Conservation (phyloP, 805 yeast species). For the Teunomyces gatunensis region DNA sequence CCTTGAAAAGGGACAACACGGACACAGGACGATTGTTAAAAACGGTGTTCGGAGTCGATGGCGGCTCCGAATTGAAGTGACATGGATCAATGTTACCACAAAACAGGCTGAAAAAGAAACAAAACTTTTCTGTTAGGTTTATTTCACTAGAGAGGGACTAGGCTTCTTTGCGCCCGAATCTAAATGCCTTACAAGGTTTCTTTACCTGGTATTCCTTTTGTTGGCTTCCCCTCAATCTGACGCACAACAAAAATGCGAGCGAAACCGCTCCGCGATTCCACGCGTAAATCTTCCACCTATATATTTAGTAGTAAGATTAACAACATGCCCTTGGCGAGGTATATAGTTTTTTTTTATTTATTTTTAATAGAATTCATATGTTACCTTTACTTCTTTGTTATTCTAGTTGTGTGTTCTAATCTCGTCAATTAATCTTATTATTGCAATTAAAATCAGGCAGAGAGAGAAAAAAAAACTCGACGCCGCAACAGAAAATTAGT, state of each 20-base stretch:
- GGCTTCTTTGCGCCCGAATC: too few relatives aligned
- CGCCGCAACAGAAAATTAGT: neutral
- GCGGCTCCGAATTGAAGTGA: neutral
- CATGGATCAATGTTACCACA: too few relatives aligned
- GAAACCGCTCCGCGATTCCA: neutral
- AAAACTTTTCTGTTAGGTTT: too few relatives aligned
- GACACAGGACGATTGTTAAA: neutral
- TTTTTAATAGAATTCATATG: too few relatives aligned
- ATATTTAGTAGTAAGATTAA: too few relatives aligned
- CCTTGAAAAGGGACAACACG: neutral
- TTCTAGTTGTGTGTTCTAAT: neutral
- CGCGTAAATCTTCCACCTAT: neutral
- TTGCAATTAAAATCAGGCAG: neutral
- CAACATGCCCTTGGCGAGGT: too few relatives aligned
- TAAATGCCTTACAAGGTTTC: too few relatives aligned
- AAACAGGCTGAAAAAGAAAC: too few relatives aligned
- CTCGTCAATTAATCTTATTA: neutral
- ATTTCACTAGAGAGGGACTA: too few relatives aligned
- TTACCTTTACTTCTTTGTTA: neutral
- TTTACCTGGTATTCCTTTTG: neutral
- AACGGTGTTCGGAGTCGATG: neutral
- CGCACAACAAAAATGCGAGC: conserved; percentile 2
- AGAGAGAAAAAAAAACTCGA: neutral
- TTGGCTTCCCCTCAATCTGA: conserved; percentile 2
- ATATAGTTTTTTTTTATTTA: too few relatives aligned